Conservation (phyloP, 306 rosid species). For the Castanea mollissima region DNA sequence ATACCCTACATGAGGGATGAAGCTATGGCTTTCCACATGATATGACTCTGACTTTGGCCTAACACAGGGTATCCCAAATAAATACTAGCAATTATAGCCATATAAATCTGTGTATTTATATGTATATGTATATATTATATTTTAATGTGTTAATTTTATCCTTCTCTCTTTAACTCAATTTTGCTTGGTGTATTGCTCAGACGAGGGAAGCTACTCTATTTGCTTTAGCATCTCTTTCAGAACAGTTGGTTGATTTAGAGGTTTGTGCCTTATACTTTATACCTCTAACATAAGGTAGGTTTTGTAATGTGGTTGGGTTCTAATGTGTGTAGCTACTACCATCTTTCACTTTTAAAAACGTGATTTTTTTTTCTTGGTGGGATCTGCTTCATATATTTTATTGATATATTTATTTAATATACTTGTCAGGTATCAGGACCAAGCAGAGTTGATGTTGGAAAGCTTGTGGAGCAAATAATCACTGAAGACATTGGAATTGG, state of each 20-base stretch:
- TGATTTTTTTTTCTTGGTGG: slow-evolving; percentile 6
- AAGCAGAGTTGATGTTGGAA: slow-evolving; percentile 38
- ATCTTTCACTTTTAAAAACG: slow-evolving; percentile 10
- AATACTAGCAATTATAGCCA: neutral
- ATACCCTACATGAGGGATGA: neutral
- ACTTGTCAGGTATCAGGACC: slow-evolving; percentile 51
- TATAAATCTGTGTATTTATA: no score
- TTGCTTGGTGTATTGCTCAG: slow-evolving; percentile 48
- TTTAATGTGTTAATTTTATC: neutral
- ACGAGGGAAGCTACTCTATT: slow-evolving; percentile 83
- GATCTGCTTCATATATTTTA: slow-evolving; percentile 12
- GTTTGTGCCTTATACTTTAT: slow-evolving; percentile 35
- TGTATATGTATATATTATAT: no score
- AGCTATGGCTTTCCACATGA: neutral
- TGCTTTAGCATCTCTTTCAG: slow-evolving; percentile 78
- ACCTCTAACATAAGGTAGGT: neutral
- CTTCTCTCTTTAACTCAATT: slow-evolving; percentile 10
- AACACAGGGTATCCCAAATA: neutral
- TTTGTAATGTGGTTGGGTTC: slow-evolving; percentile 8
- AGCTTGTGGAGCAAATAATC: slow-evolving; percentile 59
- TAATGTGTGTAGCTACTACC: slow-evolving; percentile 13
- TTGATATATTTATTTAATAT: neutral
- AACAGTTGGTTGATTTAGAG: slow-evolving; percentile 72
- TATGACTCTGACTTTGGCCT: neutral
- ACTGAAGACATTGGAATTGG: slow-evolving; percentile 68